A percentile compares a stretch with the other conserved stretches of the same genome.
These are phyloP conservation scores for Aquilaria yunnanensis DNA, from an alignment of 345 rosid species.

Conservation along the genomic window DNA sequence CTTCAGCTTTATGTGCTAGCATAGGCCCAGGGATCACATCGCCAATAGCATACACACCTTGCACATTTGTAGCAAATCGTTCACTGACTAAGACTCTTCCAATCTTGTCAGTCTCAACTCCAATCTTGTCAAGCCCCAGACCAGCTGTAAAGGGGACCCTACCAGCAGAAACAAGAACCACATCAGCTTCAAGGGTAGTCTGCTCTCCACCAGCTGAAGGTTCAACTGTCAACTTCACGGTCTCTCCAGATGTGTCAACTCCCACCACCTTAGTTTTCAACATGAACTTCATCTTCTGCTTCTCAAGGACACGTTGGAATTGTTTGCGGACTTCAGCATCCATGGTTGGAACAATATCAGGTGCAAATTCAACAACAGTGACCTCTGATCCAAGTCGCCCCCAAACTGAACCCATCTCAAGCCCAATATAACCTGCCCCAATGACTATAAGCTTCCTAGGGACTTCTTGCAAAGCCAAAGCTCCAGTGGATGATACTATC, in stretches of 20 bases:
- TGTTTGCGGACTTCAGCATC: constrained; percentile 96
- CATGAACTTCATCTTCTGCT: constrained; percentile 98
- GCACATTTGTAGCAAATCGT: constrained; percentile 71
- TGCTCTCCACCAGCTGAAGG: constrained; percentile 86
- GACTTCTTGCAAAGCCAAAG: constrained; percentile 60
- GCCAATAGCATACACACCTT: constrained; percentile 88
- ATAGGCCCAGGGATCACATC: constrained; percentile 99
- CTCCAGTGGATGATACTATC: constrained; percentile 96
- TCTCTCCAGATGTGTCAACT: constrained; percentile 67
- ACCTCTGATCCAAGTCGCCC: constrained; percentile 91
- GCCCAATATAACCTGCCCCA: constrained; percentile 99
- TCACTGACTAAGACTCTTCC: constrained; percentile 84
- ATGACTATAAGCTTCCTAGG: constrained; percentile 96
- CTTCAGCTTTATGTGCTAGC: constrained; percentile 99
- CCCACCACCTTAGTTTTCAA: constrained; percentile 96
- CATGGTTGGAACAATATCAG: constrained; percentile 92
- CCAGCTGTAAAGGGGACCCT: constrained; percentile 87
- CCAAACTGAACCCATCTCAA: constrained; percentile 99
- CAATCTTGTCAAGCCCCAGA: constrained; percentile 85
- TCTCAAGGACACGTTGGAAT: constrained; percentile 88
- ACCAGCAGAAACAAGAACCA: constrained; percentile 95
- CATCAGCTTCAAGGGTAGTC: constrained; percentile 88
- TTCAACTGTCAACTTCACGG: constrained; percentile 79
- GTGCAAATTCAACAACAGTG: constrained; percentile 94
- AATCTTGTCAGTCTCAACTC: constrained; percentile 81